phyloP scores from a whole-genome alignment of 495 filamentous ascomycete genomes.

The Aspergillus heteromorphus region DNA sequence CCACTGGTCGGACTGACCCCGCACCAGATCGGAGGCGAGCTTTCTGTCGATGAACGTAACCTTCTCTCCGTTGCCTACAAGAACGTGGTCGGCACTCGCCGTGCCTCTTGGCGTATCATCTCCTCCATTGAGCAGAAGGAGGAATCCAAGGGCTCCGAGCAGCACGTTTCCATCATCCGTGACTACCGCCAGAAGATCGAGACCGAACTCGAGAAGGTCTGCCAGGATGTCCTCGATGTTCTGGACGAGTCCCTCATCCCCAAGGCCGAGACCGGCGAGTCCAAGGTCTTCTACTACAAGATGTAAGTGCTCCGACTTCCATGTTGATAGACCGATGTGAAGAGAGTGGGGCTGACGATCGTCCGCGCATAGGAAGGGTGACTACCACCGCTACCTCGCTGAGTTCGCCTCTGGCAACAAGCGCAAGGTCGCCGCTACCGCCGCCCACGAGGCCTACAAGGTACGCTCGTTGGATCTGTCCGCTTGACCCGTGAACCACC shows the following conservation, averaged over 20 bases:
- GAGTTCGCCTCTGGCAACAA: constrained; percentile 99
- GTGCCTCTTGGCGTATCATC: constrained; percentile 99
- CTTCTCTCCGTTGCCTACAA: constrained; percentile 99
- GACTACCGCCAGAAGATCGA: constrained; percentile 99
- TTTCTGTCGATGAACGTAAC: constrained; percentile 98
- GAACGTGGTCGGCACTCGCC: constrained; percentile 98
- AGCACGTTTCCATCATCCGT: constrained; percentile 92
- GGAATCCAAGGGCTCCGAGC: constrained; percentile 97
- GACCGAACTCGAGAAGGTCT: constrained; percentile 94
- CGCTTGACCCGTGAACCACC: background rate
- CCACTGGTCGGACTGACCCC: constrained; percentile 23
- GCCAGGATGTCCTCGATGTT: constrained; percentile 96
- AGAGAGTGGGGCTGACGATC: constrained; percentile 7
- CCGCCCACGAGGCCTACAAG: constrained; percentile 99
- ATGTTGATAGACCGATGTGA: background rate
- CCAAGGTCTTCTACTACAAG: constrained; percentile 99
- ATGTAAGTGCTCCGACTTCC: constrained; percentile 61
- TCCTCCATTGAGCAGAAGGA: constrained; percentile 99
- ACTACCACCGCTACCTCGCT: constrained; percentile 99
- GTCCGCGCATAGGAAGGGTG: constrained; percentile 78
- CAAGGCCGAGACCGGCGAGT: constrained; percentile 96
- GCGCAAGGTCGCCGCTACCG: constrained; percentile 94
- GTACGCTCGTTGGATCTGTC: constrained; percentile 35
- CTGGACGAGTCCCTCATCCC: constrained; percentile 94
- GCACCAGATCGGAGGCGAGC: constrained; percentile 72